phyloP scores from a whole-genome alignment of 208 protist genomes.

The Paratrypanosoma confusum region DNA sequence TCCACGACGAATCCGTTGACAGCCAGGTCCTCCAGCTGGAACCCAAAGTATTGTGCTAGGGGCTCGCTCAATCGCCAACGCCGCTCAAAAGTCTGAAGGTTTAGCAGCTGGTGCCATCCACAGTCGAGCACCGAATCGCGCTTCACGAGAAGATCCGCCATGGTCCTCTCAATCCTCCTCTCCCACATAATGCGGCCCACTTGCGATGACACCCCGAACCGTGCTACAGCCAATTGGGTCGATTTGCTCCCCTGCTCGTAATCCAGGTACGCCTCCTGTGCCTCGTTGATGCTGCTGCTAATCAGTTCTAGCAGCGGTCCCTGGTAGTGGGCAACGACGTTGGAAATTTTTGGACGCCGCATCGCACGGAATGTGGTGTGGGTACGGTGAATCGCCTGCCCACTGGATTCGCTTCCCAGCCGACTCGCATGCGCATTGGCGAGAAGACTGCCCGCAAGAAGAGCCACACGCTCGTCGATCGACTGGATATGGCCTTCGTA shows the following conservation, averaged over 20 bases:
- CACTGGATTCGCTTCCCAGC: too few species aligned
- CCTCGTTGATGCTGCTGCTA: constrained; percentile 30
- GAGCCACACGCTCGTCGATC: constrained; percentile 62
- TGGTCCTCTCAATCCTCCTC: constrained; percentile 30
- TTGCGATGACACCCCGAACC: constrained; percentile 35
- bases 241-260: constrained; percentile 24
- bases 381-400: constrained; percentile 21
- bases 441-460: constrained; percentile 50
- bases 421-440: constrained; percentile 42
- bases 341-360: constrained; percentile 45
- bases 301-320: constrained; percentile 54
- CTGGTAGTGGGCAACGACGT: constrained; percentile 56
- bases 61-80: constrained; percentile 60
- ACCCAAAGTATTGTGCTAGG: constrained; percentile 67
- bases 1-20: constrained; percentile 30
- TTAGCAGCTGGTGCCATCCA: constrained; percentile 81
- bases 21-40: constrained; percentile 31
- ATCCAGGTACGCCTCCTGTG: constrained; percentile 69
- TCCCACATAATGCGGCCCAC: constrained; percentile 69
- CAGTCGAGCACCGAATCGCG: constrained; percentile 64
- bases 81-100: constrained; percentile 68
- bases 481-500: constrained; percentile 29
- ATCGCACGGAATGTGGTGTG: constrained; percentile 66
- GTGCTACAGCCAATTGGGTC: constrained; percentile 28
- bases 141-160: constrained; percentile 41